Percentiles rank a stretch among this genome's conserved stretches.
Conservation (phyloP, 1,284 basidiomycete genomes). For the Microbotryum intermedium region DNA sequence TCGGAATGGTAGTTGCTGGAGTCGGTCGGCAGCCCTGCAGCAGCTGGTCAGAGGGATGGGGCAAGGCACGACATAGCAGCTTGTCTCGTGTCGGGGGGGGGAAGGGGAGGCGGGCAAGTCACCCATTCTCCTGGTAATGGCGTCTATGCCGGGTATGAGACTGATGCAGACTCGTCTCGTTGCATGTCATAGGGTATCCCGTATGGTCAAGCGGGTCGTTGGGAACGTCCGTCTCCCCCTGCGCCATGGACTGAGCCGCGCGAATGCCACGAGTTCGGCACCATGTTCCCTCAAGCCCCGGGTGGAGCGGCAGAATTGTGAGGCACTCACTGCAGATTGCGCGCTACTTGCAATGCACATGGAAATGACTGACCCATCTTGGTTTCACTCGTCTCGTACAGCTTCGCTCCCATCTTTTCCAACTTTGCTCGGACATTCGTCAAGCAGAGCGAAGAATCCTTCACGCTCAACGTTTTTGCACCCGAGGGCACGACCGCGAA, state of each 20-base stretch:
- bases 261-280: slow-evolving; percentile 20
- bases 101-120: too few species aligned
- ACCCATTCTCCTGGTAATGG: too few species aligned
- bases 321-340: too few species aligned
- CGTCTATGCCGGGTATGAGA: not conserved
- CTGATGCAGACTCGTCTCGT: not conserved
- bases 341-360: too few species aligned
- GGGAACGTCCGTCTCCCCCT: slow-evolving; percentile 2
- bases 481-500: slow-evolving; percentile 4
- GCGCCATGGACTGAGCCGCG: not conserved
- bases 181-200: slow-evolving; percentile 17
- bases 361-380: too few species aligned
- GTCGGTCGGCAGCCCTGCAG: not conserved
- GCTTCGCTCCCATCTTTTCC: too few species aligned
- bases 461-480: slow-evolving; percentile 19
- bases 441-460: slow-evolving; percentile 12
- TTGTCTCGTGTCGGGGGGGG: too few species aligned
- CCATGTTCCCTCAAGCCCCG: slow-evolving; percentile 20
- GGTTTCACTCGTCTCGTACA: too few species aligned
- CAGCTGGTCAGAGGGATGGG: not conserved
- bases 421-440: not conserved
- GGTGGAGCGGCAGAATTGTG: too few species aligned
- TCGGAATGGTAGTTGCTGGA: too few species aligned
- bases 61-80: too few species aligned
- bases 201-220: slow-evolving; percentile 16